A percentile compares a stretch with the other conserved stretches of the same genome.
phyloP scores from a whole-genome alignment of 148 eudicot genomes.

The Selenicereus undatus region DNA sequence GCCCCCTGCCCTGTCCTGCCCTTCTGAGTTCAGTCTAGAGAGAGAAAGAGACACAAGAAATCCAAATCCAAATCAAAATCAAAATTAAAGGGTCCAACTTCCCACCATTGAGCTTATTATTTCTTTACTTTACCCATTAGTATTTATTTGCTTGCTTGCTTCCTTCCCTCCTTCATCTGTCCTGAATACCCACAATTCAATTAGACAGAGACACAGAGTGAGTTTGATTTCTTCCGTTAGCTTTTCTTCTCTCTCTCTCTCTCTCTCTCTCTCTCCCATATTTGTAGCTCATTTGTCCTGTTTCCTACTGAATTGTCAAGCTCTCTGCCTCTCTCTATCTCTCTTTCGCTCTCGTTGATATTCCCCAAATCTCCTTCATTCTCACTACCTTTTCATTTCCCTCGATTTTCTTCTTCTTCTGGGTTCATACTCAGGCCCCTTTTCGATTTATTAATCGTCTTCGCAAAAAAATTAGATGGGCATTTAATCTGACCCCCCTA shows the following conservation, averaged over 20 bases:
- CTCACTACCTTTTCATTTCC: not conserved
- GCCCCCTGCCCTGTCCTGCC: not conserved
- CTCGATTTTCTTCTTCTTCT: not conserved
- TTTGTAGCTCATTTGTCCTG: slow-evolving; percentile 12
- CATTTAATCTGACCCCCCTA: slow-evolving; percentile 9
- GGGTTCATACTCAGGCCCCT: slow-evolving; percentile 13
- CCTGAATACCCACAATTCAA: slow-evolving; percentile 5
- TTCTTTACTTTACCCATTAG: not conserved
- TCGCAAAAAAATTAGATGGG: not conserved
- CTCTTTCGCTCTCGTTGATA: not conserved
- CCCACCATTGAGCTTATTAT: slow-evolving; percentile 3
- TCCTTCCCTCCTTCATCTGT: not conserved
- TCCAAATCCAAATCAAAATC: not conserved
- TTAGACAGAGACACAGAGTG: slow-evolving; percentile 1
- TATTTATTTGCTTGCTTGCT: not conserved
- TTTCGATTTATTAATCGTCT: not conserved
- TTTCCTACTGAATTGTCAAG: too few species aligned
- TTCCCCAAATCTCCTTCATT: not conserved
- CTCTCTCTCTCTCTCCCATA: not conserved
- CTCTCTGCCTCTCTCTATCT: not conserved
- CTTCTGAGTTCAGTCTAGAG: not conserved
- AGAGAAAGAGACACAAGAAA: not conserved
- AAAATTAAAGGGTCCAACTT: not conserved
- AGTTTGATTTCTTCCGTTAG: not conserved
- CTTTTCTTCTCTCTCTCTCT: not conserved